These are phyloP conservation scores for Hamamelis virginiana DNA, from an alignment of 164 flowering plant species.

Conservation along the genomic window DNA sequence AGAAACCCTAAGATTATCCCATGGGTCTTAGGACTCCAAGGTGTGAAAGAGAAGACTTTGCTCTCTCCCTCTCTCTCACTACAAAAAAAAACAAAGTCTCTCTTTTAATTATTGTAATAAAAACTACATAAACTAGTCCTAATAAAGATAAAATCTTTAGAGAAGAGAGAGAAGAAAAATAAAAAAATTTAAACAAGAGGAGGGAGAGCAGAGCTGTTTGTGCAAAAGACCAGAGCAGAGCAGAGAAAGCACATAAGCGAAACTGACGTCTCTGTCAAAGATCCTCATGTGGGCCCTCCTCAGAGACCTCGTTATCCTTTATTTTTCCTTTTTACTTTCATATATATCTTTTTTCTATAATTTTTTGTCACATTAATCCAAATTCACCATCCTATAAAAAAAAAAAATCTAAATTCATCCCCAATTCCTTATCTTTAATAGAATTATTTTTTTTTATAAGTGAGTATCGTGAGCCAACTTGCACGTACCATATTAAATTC, in stretches of 20 bases:
- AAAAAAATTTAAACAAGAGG: too few species aligned
- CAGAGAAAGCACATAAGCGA: conserved; percentile 8
- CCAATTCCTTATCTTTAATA: too few species aligned
- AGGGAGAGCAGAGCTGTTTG: not conserved
- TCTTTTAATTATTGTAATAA: conserved; percentile 8
- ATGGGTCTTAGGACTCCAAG: not conserved
- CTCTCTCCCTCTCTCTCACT: conserved; percentile 5
- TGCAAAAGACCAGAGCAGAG: conserved; percentile 4
- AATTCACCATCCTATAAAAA: too few species aligned
- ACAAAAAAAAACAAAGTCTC: conserved; percentile 16
- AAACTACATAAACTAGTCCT: not conserved
- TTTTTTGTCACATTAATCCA: too few species aligned
- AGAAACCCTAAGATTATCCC: not conserved
- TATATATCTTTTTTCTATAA: too few species aligned
- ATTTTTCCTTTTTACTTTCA: not conserved
- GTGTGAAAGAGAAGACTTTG: conserved; percentile 25
- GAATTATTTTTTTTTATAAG: too few species aligned
- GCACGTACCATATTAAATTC: too few species aligned
- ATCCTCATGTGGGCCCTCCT: conserved; percentile 15
- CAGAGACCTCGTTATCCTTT: conserved; percentile 4
- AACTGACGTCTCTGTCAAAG: conserved; percentile 20
- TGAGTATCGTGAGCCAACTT: too few species aligned
- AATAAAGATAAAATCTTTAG: not conserved
- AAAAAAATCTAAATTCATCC: too few species aligned
- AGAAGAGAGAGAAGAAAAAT: not conserved